Conservation (phyloP, 805 yeast species). For the Dipodascus geniculatus region DNA sequence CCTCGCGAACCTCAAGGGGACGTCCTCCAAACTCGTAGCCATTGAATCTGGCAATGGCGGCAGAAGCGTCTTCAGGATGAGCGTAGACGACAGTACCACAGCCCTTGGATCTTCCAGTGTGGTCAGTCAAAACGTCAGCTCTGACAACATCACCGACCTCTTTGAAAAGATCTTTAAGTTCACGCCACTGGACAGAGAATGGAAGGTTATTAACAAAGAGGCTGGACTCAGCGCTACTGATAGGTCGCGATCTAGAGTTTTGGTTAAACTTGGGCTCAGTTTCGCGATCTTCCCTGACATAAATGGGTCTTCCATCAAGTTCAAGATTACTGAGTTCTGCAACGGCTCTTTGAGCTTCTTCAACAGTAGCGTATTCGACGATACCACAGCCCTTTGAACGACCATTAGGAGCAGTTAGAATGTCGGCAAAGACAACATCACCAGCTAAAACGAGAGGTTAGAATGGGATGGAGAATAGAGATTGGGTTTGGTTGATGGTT, state of each 20-base stretch:
- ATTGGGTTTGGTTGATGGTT: background rate
- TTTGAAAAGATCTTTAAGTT: constrained; percentile 72
- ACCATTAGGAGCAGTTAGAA: constrained; percentile 65
- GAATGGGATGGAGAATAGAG: background rate
- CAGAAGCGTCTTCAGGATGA: constrained; percentile 52
- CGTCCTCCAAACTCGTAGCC: constrained; percentile 70
- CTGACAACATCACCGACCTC: constrained; percentile 66
- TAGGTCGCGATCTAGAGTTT: constrained; percentile 11
- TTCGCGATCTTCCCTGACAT: constrained; percentile 73
- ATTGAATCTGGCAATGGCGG: constrained; percentile 58
- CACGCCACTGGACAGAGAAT: constrained; percentile 71
- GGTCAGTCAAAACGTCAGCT: constrained; percentile 60
- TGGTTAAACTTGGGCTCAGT: constrained; percentile 19
- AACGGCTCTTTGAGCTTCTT: constrained; percentile 64
- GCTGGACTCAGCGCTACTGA: constrained; percentile 23
- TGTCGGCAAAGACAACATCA: constrained; percentile 67
- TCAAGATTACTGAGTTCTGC: constrained; percentile 50
- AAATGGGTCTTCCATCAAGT: constrained; percentile 65
- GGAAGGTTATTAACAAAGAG: constrained; percentile 77
- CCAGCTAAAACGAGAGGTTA: constrained; percentile 31
- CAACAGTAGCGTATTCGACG: constrained; percentile 61
- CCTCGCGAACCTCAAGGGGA: constrained; percentile 67
- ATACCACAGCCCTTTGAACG: constrained; percentile 49
- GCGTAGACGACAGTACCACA: constrained; percentile 70
- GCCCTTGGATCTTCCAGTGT: constrained; percentile 71